Percentiles rank a stretch among this genome's conserved stretches.
These are phyloP conservation scores for Arabidopsis suecica DNA, from an alignment of 345 rosid species.

Conservation along the genomic window DNA sequence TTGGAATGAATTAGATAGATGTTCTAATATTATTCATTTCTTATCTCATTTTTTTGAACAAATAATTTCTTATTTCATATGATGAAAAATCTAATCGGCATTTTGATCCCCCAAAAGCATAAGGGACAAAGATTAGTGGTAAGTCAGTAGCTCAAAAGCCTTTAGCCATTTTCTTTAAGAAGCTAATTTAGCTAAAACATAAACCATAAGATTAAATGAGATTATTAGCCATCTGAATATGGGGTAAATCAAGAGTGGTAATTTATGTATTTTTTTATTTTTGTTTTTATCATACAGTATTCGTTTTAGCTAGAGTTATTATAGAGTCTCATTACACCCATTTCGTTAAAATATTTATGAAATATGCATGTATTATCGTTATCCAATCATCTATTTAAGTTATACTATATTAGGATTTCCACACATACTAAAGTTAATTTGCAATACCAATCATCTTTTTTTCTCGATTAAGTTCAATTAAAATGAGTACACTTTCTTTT, in stretches of 20 bases:
- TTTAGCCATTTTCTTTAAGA: not conserved
- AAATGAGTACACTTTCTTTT: no score
- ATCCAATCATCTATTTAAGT: not conserved
- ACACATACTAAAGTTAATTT: not conserved
- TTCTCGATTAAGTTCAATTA: not conserved
- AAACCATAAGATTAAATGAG: not conserved
- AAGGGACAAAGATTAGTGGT: not conserved
- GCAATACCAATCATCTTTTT: not conserved
- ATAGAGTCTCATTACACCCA: no score
- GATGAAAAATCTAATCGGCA: not conserved
- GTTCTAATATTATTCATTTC: conserved; percentile 3
- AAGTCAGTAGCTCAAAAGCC: not conserved
- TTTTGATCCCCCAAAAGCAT: not conserved
- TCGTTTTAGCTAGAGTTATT: no score
- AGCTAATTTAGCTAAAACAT: not conserved
- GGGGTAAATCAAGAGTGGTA: not conserved
- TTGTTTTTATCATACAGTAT: no score
- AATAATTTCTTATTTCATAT: not conserved
- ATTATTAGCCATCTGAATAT: not conserved
- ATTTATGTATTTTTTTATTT: not conserved
- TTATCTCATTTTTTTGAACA: not conserved
- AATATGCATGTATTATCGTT: not conserved
- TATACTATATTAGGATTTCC: not conserved
- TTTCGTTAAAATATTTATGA: not conserved
- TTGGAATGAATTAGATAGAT: not conserved